phyloP scores from a whole-genome alignment of 305 asterid genomes.

The Lippia alba region DNA sequence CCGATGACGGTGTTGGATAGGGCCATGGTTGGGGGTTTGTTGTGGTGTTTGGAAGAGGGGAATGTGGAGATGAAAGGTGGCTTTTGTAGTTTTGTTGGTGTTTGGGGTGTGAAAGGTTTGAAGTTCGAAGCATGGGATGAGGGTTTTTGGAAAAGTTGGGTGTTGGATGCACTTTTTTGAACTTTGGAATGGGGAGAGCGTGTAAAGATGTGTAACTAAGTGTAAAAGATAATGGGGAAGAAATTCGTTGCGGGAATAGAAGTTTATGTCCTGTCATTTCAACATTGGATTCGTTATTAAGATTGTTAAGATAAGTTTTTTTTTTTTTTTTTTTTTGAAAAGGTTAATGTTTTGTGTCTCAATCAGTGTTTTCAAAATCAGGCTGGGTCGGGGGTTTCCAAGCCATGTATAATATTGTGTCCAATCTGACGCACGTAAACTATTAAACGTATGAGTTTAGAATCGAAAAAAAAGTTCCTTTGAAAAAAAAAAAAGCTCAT shows the following conservation, averaged over 20 bases:
- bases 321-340: no score
- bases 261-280: slow-evolving; percentile 38
- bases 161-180: slow-evolving; percentile 36
- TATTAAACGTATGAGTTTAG: no score
- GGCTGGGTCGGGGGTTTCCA: no score
- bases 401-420: no score
- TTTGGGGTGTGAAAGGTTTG: slow-evolving; percentile 24
- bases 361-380: no score
- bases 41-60: slow-evolving; percentile 10
- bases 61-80: slow-evolving; percentile 20
- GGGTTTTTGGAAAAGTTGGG: slow-evolving; percentile 4
- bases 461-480: no score
- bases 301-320: not conserved
- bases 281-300: slow-evolving; percentile 28
- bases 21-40: slow-evolving; percentile 51
- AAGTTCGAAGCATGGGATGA: no score
- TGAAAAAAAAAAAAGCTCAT: no score
- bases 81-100: not conserved
- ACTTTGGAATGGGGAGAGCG: slow-evolving; percentile 44
- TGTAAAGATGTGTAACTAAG: slow-evolving; percentile 50
- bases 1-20: slow-evolving; percentile 74
- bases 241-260: slow-evolving; percentile 41
- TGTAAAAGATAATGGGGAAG: slow-evolving; percentile 37
- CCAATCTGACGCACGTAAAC: no score
- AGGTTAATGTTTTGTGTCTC: not conserved